Evolutionary conservation across 208 protist species (phyloP), one percentile per base, ranked within the genome.

Genomic region (Leishmania guyanensis): DNA sequence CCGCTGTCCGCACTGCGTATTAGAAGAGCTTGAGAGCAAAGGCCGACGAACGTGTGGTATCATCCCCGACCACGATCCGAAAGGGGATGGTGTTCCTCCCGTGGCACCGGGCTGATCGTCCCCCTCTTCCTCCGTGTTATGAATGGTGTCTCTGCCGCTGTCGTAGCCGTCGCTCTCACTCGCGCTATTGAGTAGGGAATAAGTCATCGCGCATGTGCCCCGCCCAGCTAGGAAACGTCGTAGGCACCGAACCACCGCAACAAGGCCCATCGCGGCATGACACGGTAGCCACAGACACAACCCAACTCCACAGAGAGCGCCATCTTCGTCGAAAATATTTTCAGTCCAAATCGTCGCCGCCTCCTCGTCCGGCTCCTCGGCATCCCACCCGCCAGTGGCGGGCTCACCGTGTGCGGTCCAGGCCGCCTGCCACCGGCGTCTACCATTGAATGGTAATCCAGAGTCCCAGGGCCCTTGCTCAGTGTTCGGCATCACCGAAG

Each of bases 291-390:
- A 77, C 36, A 60, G 74, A 29, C n/a, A 69, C 48, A 79, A 0
- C 76, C 36, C 76, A 51, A 48, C 58, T 5, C 9, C 48, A 16
- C 3, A 29, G 14, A 71, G 26, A n/a, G 60, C n/a, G 22, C 76
- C 76, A 12, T 33, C 76, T 53, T 79, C 76, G 46, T 79, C 76
- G 46, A 79, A 71, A 26, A 79, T 54, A 36, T 79, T 50, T 22
- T 71, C 76, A 2, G 20, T 56, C 74, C 74, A 77, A 20, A 22
- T 46, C 43, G 4, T 3, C 43, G 43, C 43, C 4, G 43, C 48
- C 16, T 50, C 75, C 39, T 78, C 74, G 20, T n/a, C 50, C 36
- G 12, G 53, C 60, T 53, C 54, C 53, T 60, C 54, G 14, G 51
- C 72, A 26, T 22, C 72, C 48, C 46, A 53, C 46, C 26, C 69